A percentile compares a stretch with the other conserved stretches of the same genome.
phyloP scores from a whole-genome alignment of 805 yeast genomes.

The Wickerhamiella musiphila region DNA sequence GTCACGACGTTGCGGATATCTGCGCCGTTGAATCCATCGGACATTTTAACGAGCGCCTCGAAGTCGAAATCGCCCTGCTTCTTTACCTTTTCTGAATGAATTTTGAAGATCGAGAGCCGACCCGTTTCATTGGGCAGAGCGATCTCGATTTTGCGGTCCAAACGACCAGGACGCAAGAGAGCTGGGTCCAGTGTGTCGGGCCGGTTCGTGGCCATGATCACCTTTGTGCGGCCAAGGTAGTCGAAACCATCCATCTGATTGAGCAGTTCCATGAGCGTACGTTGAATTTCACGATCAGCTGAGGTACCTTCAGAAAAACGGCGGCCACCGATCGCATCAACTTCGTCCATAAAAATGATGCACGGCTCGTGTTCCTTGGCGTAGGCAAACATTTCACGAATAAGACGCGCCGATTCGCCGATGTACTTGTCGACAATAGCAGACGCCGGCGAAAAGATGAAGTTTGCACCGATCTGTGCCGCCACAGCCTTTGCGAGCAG shows the following conservation, averaged over 20 bases:
- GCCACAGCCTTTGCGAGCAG: constrained; percentile 94
- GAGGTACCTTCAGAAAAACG: constrained; percentile 96
- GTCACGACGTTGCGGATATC: constrained; percentile 92
- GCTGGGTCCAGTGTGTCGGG: constrained; percentile 98
- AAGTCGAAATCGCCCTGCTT: constrained; percentile 94
- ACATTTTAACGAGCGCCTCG: constrained; percentile 94
- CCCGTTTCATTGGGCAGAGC: constrained; percentile 94
- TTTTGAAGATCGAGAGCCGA: constrained; percentile 81
- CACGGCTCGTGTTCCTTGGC: constrained; percentile 98
- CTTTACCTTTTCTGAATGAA: constrained; percentile 68
- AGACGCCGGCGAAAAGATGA: constrained; percentile 94
- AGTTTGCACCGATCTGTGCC: constrained; percentile 95
- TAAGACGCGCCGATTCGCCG: constrained; percentile 92
- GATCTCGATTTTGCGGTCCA: constrained; percentile 91
- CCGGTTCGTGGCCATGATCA: constrained; percentile 98
- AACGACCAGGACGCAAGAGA: constrained; percentile 87
- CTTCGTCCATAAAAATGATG: constrained; percentile 95
- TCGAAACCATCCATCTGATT: constrained; percentile 99
- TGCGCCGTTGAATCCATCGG: constrained; percentile 98
- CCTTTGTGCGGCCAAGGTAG: constrained; percentile 88
- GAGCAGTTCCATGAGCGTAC: constrained; percentile 90
- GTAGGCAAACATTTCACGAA: constrained; percentile 94
- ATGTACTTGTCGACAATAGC: constrained; percentile 96
- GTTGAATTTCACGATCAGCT: constrained; percentile 96
- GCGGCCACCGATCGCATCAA: constrained; percentile 97